phyloP scores from a whole-genome alignment of 208 protist genomes.

The Trypanosoma grayi region DNA sequence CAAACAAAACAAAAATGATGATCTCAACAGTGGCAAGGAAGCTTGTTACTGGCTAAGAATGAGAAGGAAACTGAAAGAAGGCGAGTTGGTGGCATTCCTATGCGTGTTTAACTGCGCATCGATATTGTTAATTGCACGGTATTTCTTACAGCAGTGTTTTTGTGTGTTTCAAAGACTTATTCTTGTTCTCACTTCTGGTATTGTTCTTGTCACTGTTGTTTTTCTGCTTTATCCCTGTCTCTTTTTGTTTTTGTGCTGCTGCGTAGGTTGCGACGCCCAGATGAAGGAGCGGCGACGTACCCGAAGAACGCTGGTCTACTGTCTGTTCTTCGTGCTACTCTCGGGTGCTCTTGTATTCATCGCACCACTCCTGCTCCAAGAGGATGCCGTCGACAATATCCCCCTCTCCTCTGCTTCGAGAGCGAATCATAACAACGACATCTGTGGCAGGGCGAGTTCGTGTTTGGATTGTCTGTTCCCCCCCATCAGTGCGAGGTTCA shows the following conservation, averaged over 20 bases:
- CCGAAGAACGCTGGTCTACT: neutral
- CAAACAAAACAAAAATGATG: neutral
- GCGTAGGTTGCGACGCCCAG: neutral
- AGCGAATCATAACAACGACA: too few relatives aligned
- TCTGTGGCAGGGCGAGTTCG: neutral
- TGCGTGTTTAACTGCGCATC: neutral
- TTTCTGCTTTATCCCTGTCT: slow-evolving; percentile 14
- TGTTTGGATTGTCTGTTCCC: slow-evolving; percentile 23
- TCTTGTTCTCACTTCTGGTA: neutral
- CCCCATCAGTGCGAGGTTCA: neutral
- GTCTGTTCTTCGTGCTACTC: neutral
- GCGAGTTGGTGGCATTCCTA: neutral
- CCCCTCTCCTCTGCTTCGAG: too few relatives aligned
- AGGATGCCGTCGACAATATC: too few relatives aligned
- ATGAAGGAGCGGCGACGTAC: neutral
- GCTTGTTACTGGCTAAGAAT: too few relatives aligned
- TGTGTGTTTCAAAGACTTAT: neutral
- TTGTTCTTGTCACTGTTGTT: neutral
- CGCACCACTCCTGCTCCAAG: too few relatives aligned
- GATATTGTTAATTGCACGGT: too few relatives aligned
- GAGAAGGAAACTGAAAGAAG: neutral
- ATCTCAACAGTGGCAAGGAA: too few relatives aligned
- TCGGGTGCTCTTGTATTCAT: neutral
- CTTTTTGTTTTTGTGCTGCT: slow-evolving; percentile 5
- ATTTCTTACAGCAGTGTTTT: too few relatives aligned